Evolutionary conservation across 345 rosid genomes (phyloP).

Genomic region (Conringia planisiliqua): DNA sequence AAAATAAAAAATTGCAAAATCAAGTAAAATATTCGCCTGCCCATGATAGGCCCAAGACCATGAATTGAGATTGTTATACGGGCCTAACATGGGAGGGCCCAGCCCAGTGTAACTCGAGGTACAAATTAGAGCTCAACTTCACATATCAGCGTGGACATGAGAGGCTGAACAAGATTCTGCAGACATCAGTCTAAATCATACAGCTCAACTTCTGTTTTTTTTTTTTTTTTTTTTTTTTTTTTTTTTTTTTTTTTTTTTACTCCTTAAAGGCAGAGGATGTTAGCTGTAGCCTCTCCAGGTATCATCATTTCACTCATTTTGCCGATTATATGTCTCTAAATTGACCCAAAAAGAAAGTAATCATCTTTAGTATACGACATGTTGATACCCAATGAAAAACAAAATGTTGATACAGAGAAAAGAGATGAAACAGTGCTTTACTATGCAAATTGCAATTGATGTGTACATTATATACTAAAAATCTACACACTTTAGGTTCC

Average conservation of each 20-base stretch:
- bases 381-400: slow-evolving; percentile 2
- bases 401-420: neutral
- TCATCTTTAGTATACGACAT: too few species aligned
- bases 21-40: neutral
- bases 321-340: neutral
- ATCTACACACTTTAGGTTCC: slow-evolving; percentile 36
- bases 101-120: neutral
- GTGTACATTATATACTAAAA: neutral
- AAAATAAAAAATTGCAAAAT: too few species aligned
- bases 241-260: too few species aligned
- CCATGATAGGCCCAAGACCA: neutral
- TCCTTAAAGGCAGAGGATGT: neutral
- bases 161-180: neutral
- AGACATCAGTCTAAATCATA: neutral
- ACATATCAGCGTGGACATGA: neutral
- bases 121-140: neutral
- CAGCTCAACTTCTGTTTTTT: neutral
- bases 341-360: neutral
- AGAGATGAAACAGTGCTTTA: neutral
- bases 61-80: neutral
- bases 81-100: neutral
- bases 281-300: neutral
- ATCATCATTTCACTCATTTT: neutral
- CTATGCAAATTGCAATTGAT: slow-evolving; percentile 17
- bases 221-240: too few species aligned